These are phyloP conservation scores for Thraustochytrium striatum DNA, from an alignment of 352 stramenopile species.

Conservation along the genomic window DNA sequence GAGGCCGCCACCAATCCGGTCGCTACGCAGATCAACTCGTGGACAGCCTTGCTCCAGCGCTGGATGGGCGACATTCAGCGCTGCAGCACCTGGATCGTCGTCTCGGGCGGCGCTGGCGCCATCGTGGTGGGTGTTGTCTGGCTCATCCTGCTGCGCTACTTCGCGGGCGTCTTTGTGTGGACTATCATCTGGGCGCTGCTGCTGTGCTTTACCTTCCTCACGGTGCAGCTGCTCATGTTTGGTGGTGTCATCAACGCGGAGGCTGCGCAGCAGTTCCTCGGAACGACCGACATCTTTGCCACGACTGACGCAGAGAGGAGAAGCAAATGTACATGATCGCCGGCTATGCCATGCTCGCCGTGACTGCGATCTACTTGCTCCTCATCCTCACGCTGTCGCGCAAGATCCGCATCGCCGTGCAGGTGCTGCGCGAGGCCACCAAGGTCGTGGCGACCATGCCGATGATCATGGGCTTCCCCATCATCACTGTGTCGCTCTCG, in stretches of 20 bases:
- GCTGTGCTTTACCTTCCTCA: slow-evolving; percentile 64
- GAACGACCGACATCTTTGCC: neutral
- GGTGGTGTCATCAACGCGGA: slow-evolving; percentile 63
- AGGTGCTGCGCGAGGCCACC: slow-evolving; percentile 72
- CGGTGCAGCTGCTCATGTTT: slow-evolving; percentile 69
- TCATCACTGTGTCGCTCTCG: slow-evolving; percentile 65
- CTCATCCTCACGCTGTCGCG: slow-evolving; percentile 74
- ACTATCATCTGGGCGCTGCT: slow-evolving; percentile 66
- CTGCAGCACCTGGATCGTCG: slow-evolving; percentile 62
- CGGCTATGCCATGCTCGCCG: slow-evolving; percentile 64
- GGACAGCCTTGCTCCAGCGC: slow-evolving; percentile 59
- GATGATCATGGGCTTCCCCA: slow-evolving; percentile 65
- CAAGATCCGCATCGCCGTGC: slow-evolving; percentile 70
- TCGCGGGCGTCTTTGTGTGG: slow-evolving; percentile 69
- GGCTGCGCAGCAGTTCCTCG: slow-evolving; percentile 57
- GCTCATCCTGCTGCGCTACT: slow-evolving; percentile 67
- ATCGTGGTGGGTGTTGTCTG: slow-evolving; percentile 66
- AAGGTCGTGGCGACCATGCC: slow-evolving; percentile 63
- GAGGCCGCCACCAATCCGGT: slow-evolving; percentile 68
- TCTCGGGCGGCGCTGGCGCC: slow-evolving; percentile 59
- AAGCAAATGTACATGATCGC: slow-evolving; percentile 57
- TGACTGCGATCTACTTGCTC: slow-evolving; percentile 62
- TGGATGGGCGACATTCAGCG: slow-evolving; percentile 67
- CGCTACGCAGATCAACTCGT: slow-evolving; percentile 65
- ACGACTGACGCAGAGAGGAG: neutral